A percentile compares a stretch with the other conserved stretches of the same genome.
Evolutionary conservation across 768 basidiomycete genomes (phyloP).

Genomic region (Lenzites betulinus): DNA sequence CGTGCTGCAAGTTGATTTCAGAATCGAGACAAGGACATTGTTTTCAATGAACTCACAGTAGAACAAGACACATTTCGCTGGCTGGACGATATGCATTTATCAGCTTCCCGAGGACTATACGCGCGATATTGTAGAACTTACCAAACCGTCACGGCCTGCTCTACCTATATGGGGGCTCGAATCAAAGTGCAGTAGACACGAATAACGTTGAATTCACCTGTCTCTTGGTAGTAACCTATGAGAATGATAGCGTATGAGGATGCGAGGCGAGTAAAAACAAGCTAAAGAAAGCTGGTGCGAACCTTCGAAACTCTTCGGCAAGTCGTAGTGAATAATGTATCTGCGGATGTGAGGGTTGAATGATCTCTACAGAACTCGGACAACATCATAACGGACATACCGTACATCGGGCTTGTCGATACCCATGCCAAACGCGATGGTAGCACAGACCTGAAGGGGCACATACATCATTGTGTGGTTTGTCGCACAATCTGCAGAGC

Average conservation of each 20-base stretch:
- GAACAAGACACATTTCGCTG: constrained; percentile 79
- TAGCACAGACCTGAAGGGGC: constrained; percentile 62
- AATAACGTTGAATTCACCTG: constrained; percentile 45
- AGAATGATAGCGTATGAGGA: background rate
- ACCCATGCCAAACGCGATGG: constrained; percentile 85
- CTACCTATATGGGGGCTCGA: constrained; percentile 49
- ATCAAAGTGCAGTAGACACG: constrained; percentile 4
- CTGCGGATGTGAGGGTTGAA: constrained; percentile 30
- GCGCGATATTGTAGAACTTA: constrained; percentile 43
- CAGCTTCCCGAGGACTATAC: no score
- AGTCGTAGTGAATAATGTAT: constrained; percentile 80
- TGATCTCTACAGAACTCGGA: background rate
- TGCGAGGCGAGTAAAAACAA: no score
- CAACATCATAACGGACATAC: constrained; percentile 32
- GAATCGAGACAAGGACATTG: no score
- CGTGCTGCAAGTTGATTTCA: constrained; percentile 49
- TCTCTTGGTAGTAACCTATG: constrained; percentile 85
- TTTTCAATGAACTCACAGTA: constrained; percentile 56
- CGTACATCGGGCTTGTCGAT: constrained; percentile 83
- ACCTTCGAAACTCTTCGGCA: constrained; percentile 87
- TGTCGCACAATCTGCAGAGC: background rate
- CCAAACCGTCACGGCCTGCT: constrained; percentile 76
- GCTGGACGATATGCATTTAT: no score
- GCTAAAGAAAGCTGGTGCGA: background rate
- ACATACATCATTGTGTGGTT: background rate